Evolutionary conservation across 2,329 filamentous ascomycete species (phyloP), one percentile per base, ranked within the genome.

Genomic region (Ophiostoma ips): DNA sequence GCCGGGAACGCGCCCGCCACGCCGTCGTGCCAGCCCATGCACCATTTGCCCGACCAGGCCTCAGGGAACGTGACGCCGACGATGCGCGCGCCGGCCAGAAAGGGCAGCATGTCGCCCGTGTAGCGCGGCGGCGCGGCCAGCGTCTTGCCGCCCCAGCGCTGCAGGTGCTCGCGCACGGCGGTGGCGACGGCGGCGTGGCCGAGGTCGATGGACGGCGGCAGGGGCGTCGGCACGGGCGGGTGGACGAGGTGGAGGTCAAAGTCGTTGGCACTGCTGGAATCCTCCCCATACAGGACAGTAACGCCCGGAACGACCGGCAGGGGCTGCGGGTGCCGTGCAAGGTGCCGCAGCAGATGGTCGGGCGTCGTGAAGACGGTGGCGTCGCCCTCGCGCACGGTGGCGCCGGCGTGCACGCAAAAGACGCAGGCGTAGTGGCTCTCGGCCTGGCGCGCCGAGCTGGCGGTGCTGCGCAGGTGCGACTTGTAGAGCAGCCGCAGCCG

Each of bases 1-100:
- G 65, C 61, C 31, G 75, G 71, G 48, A 75, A 68, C 1, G 70
- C 71, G 0, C 71, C 73, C 38, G 68, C 68, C 2, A 65, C 58
- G 0, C 72, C 74, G 53, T 78, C 74, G 53, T 79, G 73, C 67
- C 73, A 76, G 2, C 71, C 75, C 51, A 75, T 66, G n/a, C 68
- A 68, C 74, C 74, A 79, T 56, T 76, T 75, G 13, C 75, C 75
- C 3, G 66, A 62, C 56, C 75, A 75, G 56, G 68, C 69, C 10
- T 63, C 59, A 0, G 72, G 73, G 58, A 74, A 78, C 36, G 68
- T 64, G 28, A 79, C 61, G 0, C 73, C 75, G 1, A 71, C 66
- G 19, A 79, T 64, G 41, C 63, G 66, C 1, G 72, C 72, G 1
- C 73, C 74, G 13, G 67, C 63, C 35, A 67, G 50, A 50, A 71